Evolutionary conservation across 1,284 basidiomycete genomes (phyloP).

Genomic region (Microbotryomycetes sp.): DNA sequence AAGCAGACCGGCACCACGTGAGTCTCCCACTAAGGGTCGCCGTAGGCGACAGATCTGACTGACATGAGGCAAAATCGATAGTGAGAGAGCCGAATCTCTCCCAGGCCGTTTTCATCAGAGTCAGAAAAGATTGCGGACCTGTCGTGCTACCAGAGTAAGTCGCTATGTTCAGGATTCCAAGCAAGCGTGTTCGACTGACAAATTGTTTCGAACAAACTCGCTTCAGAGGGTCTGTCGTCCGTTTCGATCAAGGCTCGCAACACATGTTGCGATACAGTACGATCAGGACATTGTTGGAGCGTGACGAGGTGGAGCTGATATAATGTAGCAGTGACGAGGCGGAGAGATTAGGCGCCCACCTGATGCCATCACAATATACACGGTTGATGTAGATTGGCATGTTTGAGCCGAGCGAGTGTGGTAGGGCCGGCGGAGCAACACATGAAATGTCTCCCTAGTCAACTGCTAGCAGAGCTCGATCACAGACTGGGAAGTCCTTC

Average conservation of each 20-base stretch:
- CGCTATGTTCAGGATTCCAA: background rate
- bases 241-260: constrained; percentile 19
- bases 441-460: too few species aligned
- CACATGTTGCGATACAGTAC: constrained; percentile 34
- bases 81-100: constrained; percentile 23
- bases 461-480: too few species aligned
- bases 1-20: constrained; percentile 15
- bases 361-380: too few species aligned
- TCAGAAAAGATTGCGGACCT: constrained; percentile 17
- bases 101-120: constrained; percentile 26
- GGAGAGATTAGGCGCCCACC: too few species aligned
- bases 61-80: too few species aligned
- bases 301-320: constrained; percentile 21
- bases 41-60: too few species aligned
- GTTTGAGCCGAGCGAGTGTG: too few species aligned
- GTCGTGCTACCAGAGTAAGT: constrained; percentile 30
- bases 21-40: background rate
- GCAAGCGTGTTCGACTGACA: background rate
- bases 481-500: too few species aligned
- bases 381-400: too few species aligned
- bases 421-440: too few species aligned
- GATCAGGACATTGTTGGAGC: constrained; percentile 15
- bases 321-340: too few species aligned
- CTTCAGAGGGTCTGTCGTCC: constrained; percentile 20
- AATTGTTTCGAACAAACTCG: background rate